These are phyloP conservation scores for Globisporangium middletonii DNA, from an alignment of 352 stramenopile species.

Conservation along the genomic window DNA sequence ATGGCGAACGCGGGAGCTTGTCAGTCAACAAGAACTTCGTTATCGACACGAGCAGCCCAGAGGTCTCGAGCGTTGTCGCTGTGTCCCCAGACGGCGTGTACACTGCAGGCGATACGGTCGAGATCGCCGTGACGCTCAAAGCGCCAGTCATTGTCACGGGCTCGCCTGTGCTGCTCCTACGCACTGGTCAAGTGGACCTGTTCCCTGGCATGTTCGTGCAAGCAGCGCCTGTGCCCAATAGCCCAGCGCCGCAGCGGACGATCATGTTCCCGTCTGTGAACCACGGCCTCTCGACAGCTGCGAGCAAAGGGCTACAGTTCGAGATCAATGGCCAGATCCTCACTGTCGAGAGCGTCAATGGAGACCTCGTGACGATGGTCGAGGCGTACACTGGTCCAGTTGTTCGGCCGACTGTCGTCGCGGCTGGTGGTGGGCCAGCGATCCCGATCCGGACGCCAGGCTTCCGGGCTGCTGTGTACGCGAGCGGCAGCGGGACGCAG, in stretches of 20 bases:
- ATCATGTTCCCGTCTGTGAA: constrained; percentile 47
- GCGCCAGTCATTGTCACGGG: constrained; percentile 54
- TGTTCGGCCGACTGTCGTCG: constrained; percentile 26
- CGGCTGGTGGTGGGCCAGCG: not conserved
- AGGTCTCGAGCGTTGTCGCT: constrained; percentile 34
- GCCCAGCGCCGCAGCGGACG: constrained; percentile 15
- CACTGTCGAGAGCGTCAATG: constrained; percentile 36
- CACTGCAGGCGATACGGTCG: constrained; percentile 54
- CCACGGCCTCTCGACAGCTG: constrained; percentile 33
- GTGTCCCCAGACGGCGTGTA: constrained; percentile 32
- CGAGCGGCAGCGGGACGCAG: constrained; percentile 37
- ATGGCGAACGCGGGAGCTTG: constrained; percentile 51
- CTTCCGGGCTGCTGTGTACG: constrained; percentile 41
- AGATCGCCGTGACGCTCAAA: constrained; percentile 53
- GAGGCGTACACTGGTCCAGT: constrained; percentile 41
- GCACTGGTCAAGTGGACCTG: constrained; percentile 44
- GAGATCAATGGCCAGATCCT: constrained; percentile 41
- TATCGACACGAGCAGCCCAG: constrained; percentile 54
- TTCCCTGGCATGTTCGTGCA: constrained; percentile 48
- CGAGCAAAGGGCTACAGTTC: constrained; percentile 46
- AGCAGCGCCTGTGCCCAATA: constrained; percentile 21
- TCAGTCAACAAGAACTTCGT: constrained; percentile 70
- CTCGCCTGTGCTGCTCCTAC: constrained; percentile 32
- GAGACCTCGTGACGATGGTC: constrained; percentile 42
- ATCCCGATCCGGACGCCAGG: constrained; percentile 43